phyloP scores from a whole-genome alignment of 805 yeast genomes.

The Lachancea lanzarotensis region DNA sequence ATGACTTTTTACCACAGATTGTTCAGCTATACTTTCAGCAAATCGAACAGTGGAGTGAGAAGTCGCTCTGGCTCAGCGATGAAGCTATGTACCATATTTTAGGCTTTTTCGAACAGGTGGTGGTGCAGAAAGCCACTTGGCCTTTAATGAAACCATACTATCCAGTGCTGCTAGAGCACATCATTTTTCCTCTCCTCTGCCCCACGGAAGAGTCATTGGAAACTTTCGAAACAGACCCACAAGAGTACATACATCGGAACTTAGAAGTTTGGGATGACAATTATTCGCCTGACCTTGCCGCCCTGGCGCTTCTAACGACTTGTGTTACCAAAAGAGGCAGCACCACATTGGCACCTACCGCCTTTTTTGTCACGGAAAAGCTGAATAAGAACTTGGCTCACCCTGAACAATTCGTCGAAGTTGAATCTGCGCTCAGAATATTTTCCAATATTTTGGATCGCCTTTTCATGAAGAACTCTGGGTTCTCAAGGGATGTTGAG shows the following conservation, averaged over 20 bases:
- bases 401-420: conserved; percentile 51
- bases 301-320: conserved; percentile 63
- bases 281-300: conserved; percentile 70
- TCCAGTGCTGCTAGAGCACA: conserved; percentile 57
- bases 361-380: conserved; percentile 51
- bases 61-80: conserved; percentile 61
- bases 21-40: conserved; percentile 56
- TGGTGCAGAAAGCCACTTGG: conserved; percentile 61
- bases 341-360: conserved; percentile 51
- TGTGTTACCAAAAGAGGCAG: conserved; percentile 63
- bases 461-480: conserved; percentile 48
- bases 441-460: conserved; percentile 66
- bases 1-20: conserved; percentile 66
- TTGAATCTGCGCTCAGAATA: conserved; percentile 75
- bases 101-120: conserved; percentile 54
- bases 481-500: conserved; percentile 60
- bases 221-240: conserved; percentile 78
- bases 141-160: conserved; percentile 55
- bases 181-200: conserved; percentile 70
- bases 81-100: conserved; percentile 60
- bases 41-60: conserved; percentile 67
- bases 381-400: conserved; percentile 27
- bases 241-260: conserved; percentile 72
- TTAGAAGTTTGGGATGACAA: conserved; percentile 60
- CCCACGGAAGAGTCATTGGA: conserved; percentile 64